Conservation (phyloP, 805 yeast species). For the Cyberlindnera bimundalis region DNA sequence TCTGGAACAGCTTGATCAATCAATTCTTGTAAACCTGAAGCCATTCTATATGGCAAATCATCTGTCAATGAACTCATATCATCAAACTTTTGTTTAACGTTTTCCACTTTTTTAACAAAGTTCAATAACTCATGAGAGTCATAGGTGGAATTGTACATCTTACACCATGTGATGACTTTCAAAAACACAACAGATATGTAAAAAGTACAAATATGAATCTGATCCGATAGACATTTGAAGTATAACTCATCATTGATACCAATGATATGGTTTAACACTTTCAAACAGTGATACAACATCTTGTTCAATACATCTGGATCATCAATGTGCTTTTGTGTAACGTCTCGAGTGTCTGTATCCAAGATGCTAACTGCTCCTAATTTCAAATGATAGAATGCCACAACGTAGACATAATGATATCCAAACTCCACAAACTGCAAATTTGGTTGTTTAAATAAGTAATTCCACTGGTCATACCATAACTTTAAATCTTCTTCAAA, state of each 20-base stretch:
- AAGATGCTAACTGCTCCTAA: constrained; percentile 16
- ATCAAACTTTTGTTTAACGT: constrained; percentile 17
- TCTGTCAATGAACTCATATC: constrained; percentile 15
- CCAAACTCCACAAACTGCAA: constrained; percentile 72
- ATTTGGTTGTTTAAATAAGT: constrained; percentile 64
- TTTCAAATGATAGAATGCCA: constrained; percentile 43
- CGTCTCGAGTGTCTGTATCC: constrained; percentile 15
- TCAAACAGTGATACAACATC: constrained; percentile 26
- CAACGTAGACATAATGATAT: constrained; percentile 56
- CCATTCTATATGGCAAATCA: constrained; percentile 23
- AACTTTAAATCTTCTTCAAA: constrained; percentile 46
- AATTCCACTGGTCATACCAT: constrained; percentile 72
- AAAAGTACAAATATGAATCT: constrained; percentile 45
- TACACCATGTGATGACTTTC: constrained; percentile 25
- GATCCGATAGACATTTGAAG: constrained; percentile 70
- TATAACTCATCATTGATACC: constrained; percentile 40
- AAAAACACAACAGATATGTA: constrained; percentile 24
- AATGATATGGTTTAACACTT: constrained; percentile 28
- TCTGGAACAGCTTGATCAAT: constrained; percentile 15
- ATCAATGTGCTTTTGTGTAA: constrained; percentile 13
- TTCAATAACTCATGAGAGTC: constrained; percentile 17
- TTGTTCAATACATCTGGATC: constrained; percentile 25
- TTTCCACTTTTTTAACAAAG: constrained; percentile 21
- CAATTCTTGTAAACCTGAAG: constrained; percentile 19
- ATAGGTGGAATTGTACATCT: constrained; percentile 21